Base-by-base conservation (phyloP, 148 eudicot species). In the Vaccinium corymbosum region DNA sequence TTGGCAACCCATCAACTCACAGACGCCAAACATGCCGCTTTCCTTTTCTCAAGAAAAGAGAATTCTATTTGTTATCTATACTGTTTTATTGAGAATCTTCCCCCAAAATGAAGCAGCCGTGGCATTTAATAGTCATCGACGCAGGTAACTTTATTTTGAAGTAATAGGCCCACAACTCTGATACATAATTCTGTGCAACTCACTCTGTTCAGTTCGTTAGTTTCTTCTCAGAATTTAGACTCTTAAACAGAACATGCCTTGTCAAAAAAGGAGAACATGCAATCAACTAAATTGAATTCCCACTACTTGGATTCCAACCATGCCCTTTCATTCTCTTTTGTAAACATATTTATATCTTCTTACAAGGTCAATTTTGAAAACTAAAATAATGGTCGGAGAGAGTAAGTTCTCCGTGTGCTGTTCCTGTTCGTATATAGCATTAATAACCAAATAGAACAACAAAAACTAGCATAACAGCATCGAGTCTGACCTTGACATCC, bases 401-500 rank as follows among this genome's bases (percentile, higher is more conserved):
- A 68, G 17, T 68, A 68, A 68, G 2, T 68, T 68, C 25, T 68
- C 17, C 19, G 1, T 29, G 73, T 27, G 16, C 73, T 68, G 13
- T 68, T 29, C 42, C 73, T 68, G 42, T 68, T 68, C 12, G 17
- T 68, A 68, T 55, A 68, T 14, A 55, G 57, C 57, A 12, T 29
- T 12, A 68, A 29, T 29, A 38, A 27, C 73, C 42, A 27, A 27
- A 62, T 46, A 70, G 19, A 74, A 64, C 3, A 72, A 15, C 1
- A 48, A 79, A 71, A 71, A 25, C 17, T 68, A 7, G 25, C 6
- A 11, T 15, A 35, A 53, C n/a, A 73, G 32, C 7, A 84, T 14
- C n/a, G 38, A 49, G 13, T 64, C 90, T 79, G 66, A 94, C 99
- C 99, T 94, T 97, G 79, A 94, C 98, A 84, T 94, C 99, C 70